These are phyloP conservation scores for Sedum album DNA, from an alignment of 164 flowering plant species.

Conservation along the genomic window DNA sequence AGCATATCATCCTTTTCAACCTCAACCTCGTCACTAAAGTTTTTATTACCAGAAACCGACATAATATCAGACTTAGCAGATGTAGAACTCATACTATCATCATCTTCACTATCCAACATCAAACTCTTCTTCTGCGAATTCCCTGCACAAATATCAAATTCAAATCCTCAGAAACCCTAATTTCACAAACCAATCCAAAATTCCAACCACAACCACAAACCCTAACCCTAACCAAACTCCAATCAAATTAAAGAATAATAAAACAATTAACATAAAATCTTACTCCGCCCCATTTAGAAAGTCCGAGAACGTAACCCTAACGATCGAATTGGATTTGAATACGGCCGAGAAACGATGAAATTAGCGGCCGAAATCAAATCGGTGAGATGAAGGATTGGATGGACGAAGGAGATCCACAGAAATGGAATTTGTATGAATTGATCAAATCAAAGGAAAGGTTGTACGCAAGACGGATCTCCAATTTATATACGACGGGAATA, in stretches of 20 bases:
- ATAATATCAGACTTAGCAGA: conserved; percentile 36
- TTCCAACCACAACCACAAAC: not conserved
- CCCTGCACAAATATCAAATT: conserved; percentile 23
- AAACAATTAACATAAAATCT: not conserved
- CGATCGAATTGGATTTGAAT: not conserved
- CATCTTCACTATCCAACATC: conserved; percentile 62
- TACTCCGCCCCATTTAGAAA: not conserved
- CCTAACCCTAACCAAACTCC: not conserved
- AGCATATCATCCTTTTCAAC: conserved; percentile 35
- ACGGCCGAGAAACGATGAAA: not conserved
- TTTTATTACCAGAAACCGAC: conserved; percentile 19
- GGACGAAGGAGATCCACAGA: conserved; percentile 7
- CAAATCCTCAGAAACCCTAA: not conserved
- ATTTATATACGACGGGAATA: not conserved
- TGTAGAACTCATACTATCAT: conserved; percentile 53
- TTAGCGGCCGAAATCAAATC: conserved; percentile 4
- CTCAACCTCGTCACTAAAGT: conserved; percentile 34
- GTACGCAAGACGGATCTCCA: not conserved
- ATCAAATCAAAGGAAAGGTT: no score
- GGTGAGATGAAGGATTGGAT: not conserved
- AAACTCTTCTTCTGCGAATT: conserved; percentile 49
- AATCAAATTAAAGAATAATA: not conserved
- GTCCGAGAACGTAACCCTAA: not conserved
- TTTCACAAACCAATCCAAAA: not conserved
- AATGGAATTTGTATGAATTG: not conserved